Percentiles rank a stretch among this genome's conserved stretches.
phyloP scores from a whole-genome alignment of 768 basidiomycete species.

The Leccinum olivaceopallidum region DNA sequence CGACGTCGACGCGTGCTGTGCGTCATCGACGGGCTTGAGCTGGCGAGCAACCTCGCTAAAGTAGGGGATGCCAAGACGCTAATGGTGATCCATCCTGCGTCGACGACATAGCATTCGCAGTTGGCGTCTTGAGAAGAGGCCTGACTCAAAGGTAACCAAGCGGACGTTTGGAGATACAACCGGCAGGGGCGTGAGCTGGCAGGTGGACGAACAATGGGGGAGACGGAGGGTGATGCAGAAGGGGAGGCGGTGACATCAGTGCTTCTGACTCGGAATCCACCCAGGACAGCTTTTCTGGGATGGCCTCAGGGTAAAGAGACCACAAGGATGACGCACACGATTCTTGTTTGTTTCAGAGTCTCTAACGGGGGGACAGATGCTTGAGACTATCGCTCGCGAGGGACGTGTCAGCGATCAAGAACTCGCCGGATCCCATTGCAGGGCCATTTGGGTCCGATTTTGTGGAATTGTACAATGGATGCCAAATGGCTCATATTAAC shows the following conservation, averaged over 20 bases:
- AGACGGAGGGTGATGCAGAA: no score
- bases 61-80: no score
- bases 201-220: no score
- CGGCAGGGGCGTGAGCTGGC: no score
- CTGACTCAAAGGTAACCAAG: no score
- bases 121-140: no score
- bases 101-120: no score
- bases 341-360: slow-evolving; percentile 21
- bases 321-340: slow-evolving; percentile 13
- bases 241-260: not conserved
- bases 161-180: no score
- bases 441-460: slow-evolving; percentile 30
- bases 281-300: slow-evolving; percentile 23
- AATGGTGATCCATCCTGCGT: no score
- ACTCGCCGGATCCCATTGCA: slow-evolving; percentile 29
- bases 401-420: slow-evolving; percentile 24
- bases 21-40: no score
- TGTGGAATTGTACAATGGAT: slow-evolving; percentile 35
- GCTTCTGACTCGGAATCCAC: slow-evolving; percentile 19
- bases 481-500: slow-evolving; percentile 26
- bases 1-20: no score
- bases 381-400: slow-evolving; percentile 16
- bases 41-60: no score
- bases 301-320: slow-evolving; percentile 20
- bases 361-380: slow-evolving; percentile 18